phyloP scores from a whole-genome alignment of 192 early-diverging fungal species.

The Coemansia sp. region DNA sequence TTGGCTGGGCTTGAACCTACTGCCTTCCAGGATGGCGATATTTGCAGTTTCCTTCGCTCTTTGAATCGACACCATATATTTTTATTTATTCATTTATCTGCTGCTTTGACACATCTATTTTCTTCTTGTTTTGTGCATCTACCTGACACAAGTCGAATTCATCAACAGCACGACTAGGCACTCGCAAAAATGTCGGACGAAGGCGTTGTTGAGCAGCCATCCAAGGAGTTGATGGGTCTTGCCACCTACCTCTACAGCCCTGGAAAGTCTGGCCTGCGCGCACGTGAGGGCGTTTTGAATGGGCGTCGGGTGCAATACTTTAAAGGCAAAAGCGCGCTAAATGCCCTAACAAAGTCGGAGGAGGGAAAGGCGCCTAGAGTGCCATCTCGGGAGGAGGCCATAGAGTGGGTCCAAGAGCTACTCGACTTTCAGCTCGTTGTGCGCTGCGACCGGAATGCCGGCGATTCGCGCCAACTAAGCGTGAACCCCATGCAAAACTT shows the following conservation, averaged over 20 bases:
- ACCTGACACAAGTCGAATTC: neutral
- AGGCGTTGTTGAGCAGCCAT: slow-evolving; percentile 21
- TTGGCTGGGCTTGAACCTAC: slow-evolving; percentile 1
- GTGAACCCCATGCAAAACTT: slow-evolving; percentile 65
- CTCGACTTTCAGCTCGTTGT: slow-evolving; percentile 73
- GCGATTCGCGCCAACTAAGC: slow-evolving; percentile 51
- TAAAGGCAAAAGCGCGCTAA: slow-evolving; percentile 60
- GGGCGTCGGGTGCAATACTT: slow-evolving; percentile 91
- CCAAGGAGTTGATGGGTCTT: slow-evolving; percentile 64
- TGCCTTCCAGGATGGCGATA: neutral
- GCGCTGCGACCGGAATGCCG: slow-evolving; percentile 66
- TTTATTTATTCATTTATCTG: neutral
- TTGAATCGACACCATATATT: neutral
- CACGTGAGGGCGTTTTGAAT: slow-evolving; percentile 83
- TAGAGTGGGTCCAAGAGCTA: slow-evolving; percentile 64
- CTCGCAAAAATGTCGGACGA: slow-evolving; percentile 22
- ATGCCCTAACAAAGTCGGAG: slow-evolving; percentile 46
- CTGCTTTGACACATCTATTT: neutral
- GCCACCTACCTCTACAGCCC: slow-evolving; percentile 78
- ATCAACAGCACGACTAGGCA: neutral
- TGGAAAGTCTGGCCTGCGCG: slow-evolving; percentile 69
- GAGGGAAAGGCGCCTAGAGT: slow-evolving; percentile 54
- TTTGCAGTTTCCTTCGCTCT: neutral
- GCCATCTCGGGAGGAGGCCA: slow-evolving; percentile 59
- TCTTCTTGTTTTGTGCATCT: neutral